These are phyloP conservation scores for Lonicera japonica DNA, from an alignment of 129 eudicot genomes.

Conservation along the genomic window DNA sequence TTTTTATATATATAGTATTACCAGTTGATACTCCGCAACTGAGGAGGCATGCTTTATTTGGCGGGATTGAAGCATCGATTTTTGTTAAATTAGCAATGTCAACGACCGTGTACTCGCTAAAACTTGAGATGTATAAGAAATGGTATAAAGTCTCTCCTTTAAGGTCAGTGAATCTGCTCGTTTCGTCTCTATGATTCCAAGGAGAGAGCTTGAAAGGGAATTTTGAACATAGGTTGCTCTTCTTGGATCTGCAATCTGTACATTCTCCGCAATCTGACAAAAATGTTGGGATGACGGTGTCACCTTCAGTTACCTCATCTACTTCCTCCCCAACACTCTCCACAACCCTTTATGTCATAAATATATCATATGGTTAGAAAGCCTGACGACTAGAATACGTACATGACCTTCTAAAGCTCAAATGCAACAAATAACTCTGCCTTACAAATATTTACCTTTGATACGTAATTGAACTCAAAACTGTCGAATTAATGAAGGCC, in stretches of 20 bases:
- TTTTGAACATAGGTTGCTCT: slow-evolving; percentile 78
- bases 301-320: slow-evolving; percentile 56
- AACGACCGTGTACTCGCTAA: slow-evolving; percentile 80
- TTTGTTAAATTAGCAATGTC: slow-evolving; percentile 62
- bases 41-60: slow-evolving; percentile 77
- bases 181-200: slow-evolving; percentile 69
- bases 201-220: slow-evolving; percentile 53
- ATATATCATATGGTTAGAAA: slow-evolving; percentile 15
- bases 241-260: slow-evolving; percentile 55
- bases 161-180: slow-evolving; percentile 83
- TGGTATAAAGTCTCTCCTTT: slow-evolving; percentile 73
- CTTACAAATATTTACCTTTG: neutral
- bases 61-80: slow-evolving; percentile 60
- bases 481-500: too few species aligned
- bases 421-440: neutral
- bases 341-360: slow-evolving; percentile 47
- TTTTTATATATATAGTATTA: slow-evolving; percentile 9
- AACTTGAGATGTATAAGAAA: slow-evolving; percentile 59
- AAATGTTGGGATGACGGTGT: slow-evolving; percentile 64
- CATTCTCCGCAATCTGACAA: slow-evolving; percentile 80
- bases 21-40: slow-evolving; percentile 93
- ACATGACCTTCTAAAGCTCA: neutral
- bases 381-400: neutral
- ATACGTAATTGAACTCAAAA: too few species aligned
- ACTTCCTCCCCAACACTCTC: slow-evolving; percentile 87